Base-by-base conservation (phyloP, 352 stramenopile genomes). In the Aphanomyces euteiches region DNA sequence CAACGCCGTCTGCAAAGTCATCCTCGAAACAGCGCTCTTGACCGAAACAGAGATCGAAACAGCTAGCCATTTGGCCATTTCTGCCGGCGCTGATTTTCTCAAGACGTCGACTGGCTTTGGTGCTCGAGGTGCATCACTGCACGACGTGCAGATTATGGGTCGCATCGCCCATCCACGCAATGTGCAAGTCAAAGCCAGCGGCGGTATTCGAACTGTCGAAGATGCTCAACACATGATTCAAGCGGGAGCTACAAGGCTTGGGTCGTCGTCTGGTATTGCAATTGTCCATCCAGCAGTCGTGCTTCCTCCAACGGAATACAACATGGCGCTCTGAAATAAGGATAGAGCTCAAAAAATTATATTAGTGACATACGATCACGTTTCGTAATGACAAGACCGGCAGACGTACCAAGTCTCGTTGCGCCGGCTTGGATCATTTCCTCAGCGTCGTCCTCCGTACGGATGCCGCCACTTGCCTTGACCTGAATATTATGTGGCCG, bases 31-130 rank as follows among this genome's bases (percentile, higher is more conserved):
- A 13, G 84, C 82, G 60, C 75, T 92, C 65, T 76, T 96, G 17
- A 86, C 73, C 3, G 75, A 79, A 2, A 83, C 83, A 50, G 85
- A 93, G 74, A 91, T 93, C 70, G 68, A 75, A 47, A 87, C 81
- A 63, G 87, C 84, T 5, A 92, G 83, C 56, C 81, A 90, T 61
- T 67, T 96, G 53, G 77, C 81, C 5, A 82, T 90, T 63, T 76
- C 81, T 0, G 84, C 83, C 1, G 88, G 87, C 34, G 83, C 85
- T 36, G 87, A 96, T 61, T 96, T 95, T 58, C 88, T 96, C 75
- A 96, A 95, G 78, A 96, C 88, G 15, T 94, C 86, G 17, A 96
- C 88, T 13, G 88, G 88, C 7, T 95, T 93, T 73, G 89, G 82
- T 53, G 89, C 82, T n/a, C 82, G 85, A 17, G 81, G 86, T 34